Evolutionary conservation across 2,329 filamentous ascomycete species (phyloP).

Genomic region (Fusarium globosum): DNA sequence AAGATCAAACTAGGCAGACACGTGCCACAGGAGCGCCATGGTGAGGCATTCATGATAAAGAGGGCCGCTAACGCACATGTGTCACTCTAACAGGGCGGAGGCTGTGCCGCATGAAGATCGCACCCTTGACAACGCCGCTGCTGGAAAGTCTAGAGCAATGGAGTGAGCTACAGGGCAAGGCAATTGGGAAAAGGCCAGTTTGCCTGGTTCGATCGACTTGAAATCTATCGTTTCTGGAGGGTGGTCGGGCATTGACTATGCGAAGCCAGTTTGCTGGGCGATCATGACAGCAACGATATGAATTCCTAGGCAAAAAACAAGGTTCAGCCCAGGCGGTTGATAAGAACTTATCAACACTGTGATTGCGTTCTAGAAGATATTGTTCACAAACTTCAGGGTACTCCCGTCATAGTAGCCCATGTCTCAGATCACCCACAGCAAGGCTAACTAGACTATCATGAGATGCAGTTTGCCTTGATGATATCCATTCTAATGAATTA

Average conservation of each 20-base stretch:
- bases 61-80: constrained; percentile 6
- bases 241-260: background rate
- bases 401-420: background rate
- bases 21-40: constrained; percentile 4
- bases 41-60: constrained; percentile 14
- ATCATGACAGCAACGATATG: background rate
- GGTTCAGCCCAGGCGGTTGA: background rate
- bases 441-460: background rate
- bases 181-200: background rate
- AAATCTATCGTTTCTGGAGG: background rate
- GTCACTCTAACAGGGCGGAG: constrained; percentile 26
- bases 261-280: background rate
- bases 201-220: background rate
- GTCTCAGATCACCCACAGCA: background rate
- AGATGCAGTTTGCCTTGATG: background rate
- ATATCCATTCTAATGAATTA: background rate
- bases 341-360: background rate
- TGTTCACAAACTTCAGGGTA: background rate
- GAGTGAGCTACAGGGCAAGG: background rate
- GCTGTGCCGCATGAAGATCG: constrained; percentile 14
- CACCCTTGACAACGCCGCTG: background rate
- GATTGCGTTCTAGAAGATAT: constrained; percentile 1
- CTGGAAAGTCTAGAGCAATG: background rate
- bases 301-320: background rate
- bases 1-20: constrained; percentile 9